Percentiles rank a stretch among this genome's conserved stretches.
These are phyloP conservation scores for Rosa multiflora DNA, from an alignment of 306 rosid species.

Conservation along the genomic window DNA sequence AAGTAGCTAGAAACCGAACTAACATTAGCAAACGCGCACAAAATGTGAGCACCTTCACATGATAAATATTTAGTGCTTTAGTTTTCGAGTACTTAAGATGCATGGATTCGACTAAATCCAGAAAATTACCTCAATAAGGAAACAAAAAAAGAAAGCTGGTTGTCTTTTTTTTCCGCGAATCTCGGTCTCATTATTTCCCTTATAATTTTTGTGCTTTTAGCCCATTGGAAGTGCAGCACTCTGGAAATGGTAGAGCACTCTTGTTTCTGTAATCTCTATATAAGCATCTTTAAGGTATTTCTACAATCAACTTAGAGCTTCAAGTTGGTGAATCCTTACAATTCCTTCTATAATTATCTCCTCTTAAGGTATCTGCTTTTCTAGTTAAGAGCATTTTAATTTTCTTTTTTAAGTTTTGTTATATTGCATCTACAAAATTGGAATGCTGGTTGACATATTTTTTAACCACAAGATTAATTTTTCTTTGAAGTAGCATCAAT, in stretches of 20 bases:
- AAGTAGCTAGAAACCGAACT: neutral
- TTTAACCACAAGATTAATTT: neutral
- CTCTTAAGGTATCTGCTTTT: neutral
- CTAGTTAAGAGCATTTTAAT: neutral
- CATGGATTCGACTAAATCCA: conserved; percentile 13
- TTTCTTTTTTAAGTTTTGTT: neutral
- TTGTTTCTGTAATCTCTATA: conserved; percentile 19
- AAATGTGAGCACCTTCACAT: neutral
- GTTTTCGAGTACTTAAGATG: neutral
- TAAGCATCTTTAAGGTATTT: conserved; percentile 11
- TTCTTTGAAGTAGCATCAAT: neutral
- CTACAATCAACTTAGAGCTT: neutral
- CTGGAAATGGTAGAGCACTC: conserved; percentile 2
- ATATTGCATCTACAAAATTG: neutral
- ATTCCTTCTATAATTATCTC: neutral
- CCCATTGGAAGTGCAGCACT: conserved; percentile 4
- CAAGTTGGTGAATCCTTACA: neutral
- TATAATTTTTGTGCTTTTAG: neutral
- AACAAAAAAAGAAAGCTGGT: conserved; percentile 1
- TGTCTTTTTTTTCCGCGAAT: neutral
- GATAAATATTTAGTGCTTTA: neutral
- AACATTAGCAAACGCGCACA: neutral
- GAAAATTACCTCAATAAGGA: neutral
- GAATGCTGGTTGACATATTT: neutral
- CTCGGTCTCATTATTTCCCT: conserved; percentile 9